Base-by-base conservation (phyloP, 495 filamentous ascomycete genomes). In the Podospora tetraspora region DNA sequence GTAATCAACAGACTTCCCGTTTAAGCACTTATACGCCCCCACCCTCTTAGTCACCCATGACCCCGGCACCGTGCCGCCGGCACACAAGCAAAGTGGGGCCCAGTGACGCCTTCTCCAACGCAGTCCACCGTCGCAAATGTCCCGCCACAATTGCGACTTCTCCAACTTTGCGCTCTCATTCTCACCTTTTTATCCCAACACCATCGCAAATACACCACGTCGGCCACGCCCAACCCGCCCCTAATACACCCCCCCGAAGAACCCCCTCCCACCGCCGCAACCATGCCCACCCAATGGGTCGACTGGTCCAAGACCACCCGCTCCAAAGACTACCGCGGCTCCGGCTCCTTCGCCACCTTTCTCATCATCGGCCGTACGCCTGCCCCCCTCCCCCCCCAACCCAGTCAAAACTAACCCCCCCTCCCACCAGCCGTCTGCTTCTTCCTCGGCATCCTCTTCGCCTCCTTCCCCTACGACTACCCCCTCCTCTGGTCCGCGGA, bases 371-470 rank as follows among this genome's bases (percentile, higher is more conserved):
- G 93, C 75, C 94, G 94, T 97, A 83, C 73, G 90, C 59, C 62
- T 57, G 62, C 32, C 37, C 58, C 13, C 60, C 57, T 7, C 56
- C 59, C 62, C 56, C 30, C n/a, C 30, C 25, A 59, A 34, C 56
- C 10, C 23, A 63, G 27, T 61, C 23, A 25, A 25, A 25, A 30
- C 64, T 61, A 57, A 71, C 59, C 58, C 9, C 63, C 12, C 13
- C 10, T n/a, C 43, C n/a, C 59, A 16, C 29, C 77, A 95, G 92
- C 93, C 69, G 92, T 90, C 32, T 94, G 89, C 76, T 99, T 99
- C 87, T 95, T 96, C 88, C 90, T 99, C 67, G 95, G 95, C 72
- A 95, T 98, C 76, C 90, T 99, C 80, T 99, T 98, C 89, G 92
- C 93, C 77, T 86, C 89, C 72, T 96, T 97, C 82, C 92, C 96